Base-by-base conservation (phyloP, 1,284 basidiomycete species). In the Marasmius tenuissimus region DNA sequence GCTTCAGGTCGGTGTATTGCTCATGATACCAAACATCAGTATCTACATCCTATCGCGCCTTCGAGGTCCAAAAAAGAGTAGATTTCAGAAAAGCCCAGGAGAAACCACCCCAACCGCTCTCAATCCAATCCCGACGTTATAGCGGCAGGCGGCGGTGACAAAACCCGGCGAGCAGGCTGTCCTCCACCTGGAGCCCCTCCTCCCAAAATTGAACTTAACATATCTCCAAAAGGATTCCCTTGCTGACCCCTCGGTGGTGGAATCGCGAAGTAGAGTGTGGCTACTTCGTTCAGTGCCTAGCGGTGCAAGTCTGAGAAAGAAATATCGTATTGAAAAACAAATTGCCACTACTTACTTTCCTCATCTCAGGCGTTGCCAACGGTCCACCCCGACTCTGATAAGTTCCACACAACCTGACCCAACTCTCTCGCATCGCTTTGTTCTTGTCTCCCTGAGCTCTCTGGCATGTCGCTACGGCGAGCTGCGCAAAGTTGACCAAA, bases 401-500 rank as follows among this genome's bases (percentile, higher is more conserved):
- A 16, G 92, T 89, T 51, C 90, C 88, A 64, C 91, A 92, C 52
- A 96, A 80, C 47, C 89, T 81, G 40, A 94, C 81, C 94, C 94
- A 96, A 39, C 87, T 89, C 70, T 93, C 91, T 39, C 89, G 81
- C 73, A 86, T 83, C 6, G 80, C 78, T 72, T 83, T 92, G 74
- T 89, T 86, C 75, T 87, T 84, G 63, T 88, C 81, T 49, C 91
- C 89, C 58, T 92, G 87, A 0, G 91, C 89, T 34, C 93, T 86
- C 73, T 97, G 94, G 65, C 92, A 93, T 6, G 90, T 89, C 57
- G 89, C 75, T 10, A 97, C 84, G 0, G 92, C 93, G 58, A 97
- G 83, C 71, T 98, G 96, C 2, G 89, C 80, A 73, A 96, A 97
- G 73, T 97, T 98, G 67, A 96, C 78, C 9, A 86, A 79, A 1